Evolutionary conservation across 169 alveolate species (phyloP).

Genomic region (Toxoplasma gondii): DNA sequence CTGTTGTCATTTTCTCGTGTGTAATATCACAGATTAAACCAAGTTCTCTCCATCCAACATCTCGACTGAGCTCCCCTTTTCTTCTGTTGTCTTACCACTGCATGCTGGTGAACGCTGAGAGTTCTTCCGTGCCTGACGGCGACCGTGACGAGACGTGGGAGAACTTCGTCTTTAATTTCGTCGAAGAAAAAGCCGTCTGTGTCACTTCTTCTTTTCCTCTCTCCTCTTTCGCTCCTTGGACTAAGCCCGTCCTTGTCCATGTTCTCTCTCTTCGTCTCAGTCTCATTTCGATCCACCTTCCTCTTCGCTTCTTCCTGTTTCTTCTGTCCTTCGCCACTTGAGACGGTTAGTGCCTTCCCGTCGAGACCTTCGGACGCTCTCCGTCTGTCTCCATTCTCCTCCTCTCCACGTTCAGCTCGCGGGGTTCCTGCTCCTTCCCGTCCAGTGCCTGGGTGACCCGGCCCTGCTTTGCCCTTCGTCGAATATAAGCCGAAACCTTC

Average conservation of each 20-base stretch:
- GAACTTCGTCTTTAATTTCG: not conserved
- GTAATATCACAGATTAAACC: too few relatives aligned
- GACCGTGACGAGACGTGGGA: not conserved
- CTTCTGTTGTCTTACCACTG: not conserved
- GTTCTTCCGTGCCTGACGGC: not conserved
- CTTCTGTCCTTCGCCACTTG: too few relatives aligned
- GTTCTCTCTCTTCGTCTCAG: not conserved
- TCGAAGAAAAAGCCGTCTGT: not conserved
- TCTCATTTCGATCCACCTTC: not conserved
- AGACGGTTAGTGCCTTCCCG: too few relatives aligned
- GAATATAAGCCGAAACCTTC: not conserved
- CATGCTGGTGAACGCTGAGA: conserved; percentile 7
- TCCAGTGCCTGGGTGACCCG: not conserved
- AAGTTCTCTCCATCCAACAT: not conserved
- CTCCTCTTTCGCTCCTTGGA: not conserved
- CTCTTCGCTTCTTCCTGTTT: too few relatives aligned
- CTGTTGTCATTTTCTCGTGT: too few relatives aligned
- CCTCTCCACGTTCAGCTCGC: too few relatives aligned
- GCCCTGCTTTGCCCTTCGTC: not conserved
- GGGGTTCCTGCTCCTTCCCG: not conserved
- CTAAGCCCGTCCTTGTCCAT: not conserved
- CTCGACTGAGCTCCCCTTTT: not conserved
- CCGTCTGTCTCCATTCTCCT: too few relatives aligned
- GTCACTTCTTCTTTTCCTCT: not conserved
- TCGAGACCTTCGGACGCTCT: too few relatives aligned